Evolutionary conservation across 805 yeast genomes (phyloP), one percentile per base, ranked within the genome.

Genomic region (Torulaspora gathmanii): DNA sequence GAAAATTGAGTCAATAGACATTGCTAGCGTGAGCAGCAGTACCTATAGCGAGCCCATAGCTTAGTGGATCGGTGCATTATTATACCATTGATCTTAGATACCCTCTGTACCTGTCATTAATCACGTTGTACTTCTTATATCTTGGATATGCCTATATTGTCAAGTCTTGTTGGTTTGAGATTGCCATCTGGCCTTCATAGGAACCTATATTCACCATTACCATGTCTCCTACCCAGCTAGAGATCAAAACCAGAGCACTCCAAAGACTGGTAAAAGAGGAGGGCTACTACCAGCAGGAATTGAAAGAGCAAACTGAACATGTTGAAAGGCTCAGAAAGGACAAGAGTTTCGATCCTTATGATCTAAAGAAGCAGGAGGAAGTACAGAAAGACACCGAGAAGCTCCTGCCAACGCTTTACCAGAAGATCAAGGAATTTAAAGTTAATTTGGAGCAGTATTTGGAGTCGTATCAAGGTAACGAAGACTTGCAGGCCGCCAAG

Each of bases 221-320:
- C 60, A 83, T 83, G 85, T 73, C 87, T 1, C 93, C 91, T 25
- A 70, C 86, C 1, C 79, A 73, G 48, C 65, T 85, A 33, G 85
- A 83, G 55, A 84, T 87, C 61, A 86, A 85, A 54, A 72, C 76
- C 29, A 78, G 75, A 46, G 89, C 95, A 1, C 70, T 87, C 40
- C 73, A 75, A 48, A 72, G 95, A 50, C 69, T 88, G 12, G 55
- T 81, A 31, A 84, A 84, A 53, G 95, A 88, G 60, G 80, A 80
- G 50, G 58, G 58, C 10, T 69, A 78, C 27, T 87, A 86, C 60
- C 68, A 72, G 20, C 69, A 73, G 44, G 95, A 86, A 55, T 70
- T 77, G 29, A 61, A 61, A 12, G 82, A 79, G 37, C 84, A 82
- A 50, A 67, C 72, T 35, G 61, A 62, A 7, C 67, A 65, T 45